Base-by-base conservation (phyloP, 768 basidiomycete species). In the Mycena sanguinolenta region DNA sequence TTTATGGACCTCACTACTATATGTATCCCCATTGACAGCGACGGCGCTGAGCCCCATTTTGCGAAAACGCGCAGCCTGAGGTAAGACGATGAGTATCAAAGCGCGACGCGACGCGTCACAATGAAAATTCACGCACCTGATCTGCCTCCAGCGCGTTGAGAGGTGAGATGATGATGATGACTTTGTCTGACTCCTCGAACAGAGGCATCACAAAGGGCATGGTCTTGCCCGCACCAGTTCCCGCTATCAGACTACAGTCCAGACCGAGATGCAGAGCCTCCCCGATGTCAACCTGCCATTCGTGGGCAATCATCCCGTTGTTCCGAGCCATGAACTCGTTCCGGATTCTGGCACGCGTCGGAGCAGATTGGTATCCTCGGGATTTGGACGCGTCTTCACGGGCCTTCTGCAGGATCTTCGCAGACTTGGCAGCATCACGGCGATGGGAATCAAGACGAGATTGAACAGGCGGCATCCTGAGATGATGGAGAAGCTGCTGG, bases 61-160 rank as follows among this genome's bases (percentile, higher is more conserved):
- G 44, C 4, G 59, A 61, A 14, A 61, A 21, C 2, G 30, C 59
- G 21, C 30, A 61, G 25, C 59, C 30, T 16, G 4, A 2, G 17
- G 59, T 21, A 6, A 12, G 4, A 42, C 17, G 17, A 44, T 44
- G 6, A 13, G 6, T 44, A 19, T 8, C 16, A 42, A 42, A 4
- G n/a, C 39, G 39, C 4, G 39, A 19, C 4, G 1, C 19, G 1
- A 16, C 42, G 42, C 42, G 17, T n/a, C n/a, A n/a, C n/a, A 19
- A 2, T 44, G 42, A 44, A 1, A n/a, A n/a, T n/a, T n/a, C 25
- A 38, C 63, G 23, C 55, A 65, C 64, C 54, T 57, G 64, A 38
- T 65, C 64, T 25, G 6, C 54, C 14, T 65, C 64, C 4, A 58
- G n/a, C 23, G 64, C 30, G 25, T 65, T 65, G 9, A 65, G 30